A percentile compares a stretch with the other conserved stretches of the same genome.
These are phyloP conservation scores for Ettlia oleoabundans DNA, from an alignment of 139 green algal species.

Conservation along the genomic window DNA sequence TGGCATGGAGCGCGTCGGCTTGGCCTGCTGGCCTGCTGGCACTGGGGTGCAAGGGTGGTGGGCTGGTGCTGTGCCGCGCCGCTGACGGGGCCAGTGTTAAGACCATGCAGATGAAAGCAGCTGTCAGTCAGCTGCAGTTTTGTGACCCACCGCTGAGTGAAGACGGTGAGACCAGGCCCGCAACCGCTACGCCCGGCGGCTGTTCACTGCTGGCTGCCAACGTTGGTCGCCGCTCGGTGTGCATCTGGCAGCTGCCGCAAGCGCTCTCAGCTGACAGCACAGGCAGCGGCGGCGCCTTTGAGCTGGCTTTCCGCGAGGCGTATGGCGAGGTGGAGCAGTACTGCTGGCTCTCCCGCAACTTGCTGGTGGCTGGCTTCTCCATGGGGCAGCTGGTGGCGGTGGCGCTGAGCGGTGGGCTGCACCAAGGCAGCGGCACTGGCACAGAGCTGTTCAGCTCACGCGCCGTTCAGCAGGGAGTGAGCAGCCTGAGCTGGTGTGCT, in stretches of 20 bases:
- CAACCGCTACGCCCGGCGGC: not conserved
- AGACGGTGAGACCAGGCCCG: not conserved
- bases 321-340: conserved; percentile 77
- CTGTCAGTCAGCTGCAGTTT: conserved; percentile 17
- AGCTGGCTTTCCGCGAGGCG: conserved; percentile 73
- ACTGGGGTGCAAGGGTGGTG: conserved; percentile 20
- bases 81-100: not conserved
- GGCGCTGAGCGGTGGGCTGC: conserved; percentile 8
- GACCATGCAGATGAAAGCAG: conserved; percentile 1
- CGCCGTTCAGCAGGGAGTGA: not conserved
- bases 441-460: conserved; percentile 34
- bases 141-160: not conserved
- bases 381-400: conserved; percentile 56
- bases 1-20: not conserved
- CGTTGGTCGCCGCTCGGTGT: conserved; percentile 1
- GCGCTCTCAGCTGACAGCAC: not conserved
- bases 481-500: conserved; percentile 51
- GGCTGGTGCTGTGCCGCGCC: conserved; percentile 15
- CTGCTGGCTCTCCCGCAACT: conserved; percentile 78
- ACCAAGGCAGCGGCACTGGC: not conserved
- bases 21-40: conserved; percentile 13
- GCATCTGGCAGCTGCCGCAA: conserved; percentile 25
- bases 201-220: conserved; percentile 11
- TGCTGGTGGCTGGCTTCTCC: conserved; percentile 74
- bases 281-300: conserved; percentile 53